These are phyloP conservation scores for Withania somnifera DNA, from an alignment of 305 asterid genomes.

Conservation along the genomic window DNA sequence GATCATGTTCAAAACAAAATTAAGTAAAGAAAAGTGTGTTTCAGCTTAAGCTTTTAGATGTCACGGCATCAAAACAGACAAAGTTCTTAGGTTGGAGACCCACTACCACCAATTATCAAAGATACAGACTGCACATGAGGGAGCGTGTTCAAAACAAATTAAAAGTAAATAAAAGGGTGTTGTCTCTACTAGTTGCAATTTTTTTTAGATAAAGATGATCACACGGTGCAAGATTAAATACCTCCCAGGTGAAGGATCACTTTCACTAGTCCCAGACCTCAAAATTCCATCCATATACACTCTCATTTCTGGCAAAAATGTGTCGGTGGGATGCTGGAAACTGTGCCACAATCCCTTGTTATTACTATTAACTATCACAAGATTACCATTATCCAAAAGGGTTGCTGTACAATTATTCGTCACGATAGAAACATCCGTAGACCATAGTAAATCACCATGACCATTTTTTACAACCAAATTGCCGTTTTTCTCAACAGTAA, in stretches of 20 bases:
- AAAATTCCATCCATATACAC: slow-evolving; percentile 23
- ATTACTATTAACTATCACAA: slow-evolving; percentile 7
- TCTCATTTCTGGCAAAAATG: slow-evolving; percentile 53
- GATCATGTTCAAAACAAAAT: neutral
- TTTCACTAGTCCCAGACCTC: slow-evolving; percentile 44
- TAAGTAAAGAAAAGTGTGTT: neutral
- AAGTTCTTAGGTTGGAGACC: neutral
- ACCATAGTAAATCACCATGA: slow-evolving; percentile 26
- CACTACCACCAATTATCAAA: neutral
- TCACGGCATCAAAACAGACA: neutral
- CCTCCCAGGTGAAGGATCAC: slow-evolving; percentile 57
- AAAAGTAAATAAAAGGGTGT: neutral
- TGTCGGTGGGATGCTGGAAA: slow-evolving; percentile 49
- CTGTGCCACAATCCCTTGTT: slow-evolving; percentile 33
- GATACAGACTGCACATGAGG: neutral
- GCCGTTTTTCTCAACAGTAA: slow-evolving; percentile 26
- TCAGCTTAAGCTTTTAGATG: neutral
- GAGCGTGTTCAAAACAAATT: neutral
- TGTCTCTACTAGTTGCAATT: neutral
- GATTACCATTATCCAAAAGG: slow-evolving; percentile 43
- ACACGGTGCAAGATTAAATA: neutral
- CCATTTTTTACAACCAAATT: slow-evolving; percentile 31
- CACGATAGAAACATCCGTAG: slow-evolving; percentile 12
- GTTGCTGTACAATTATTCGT: slow-evolving; percentile 21
- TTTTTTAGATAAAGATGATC: neutral